A percentile compares a stretch with the other conserved stretches of the same genome.
These are phyloP conservation scores for Hermanozyma aechmeae DNA, from an alignment of 805 yeast species.

Conservation along the genomic window DNA sequence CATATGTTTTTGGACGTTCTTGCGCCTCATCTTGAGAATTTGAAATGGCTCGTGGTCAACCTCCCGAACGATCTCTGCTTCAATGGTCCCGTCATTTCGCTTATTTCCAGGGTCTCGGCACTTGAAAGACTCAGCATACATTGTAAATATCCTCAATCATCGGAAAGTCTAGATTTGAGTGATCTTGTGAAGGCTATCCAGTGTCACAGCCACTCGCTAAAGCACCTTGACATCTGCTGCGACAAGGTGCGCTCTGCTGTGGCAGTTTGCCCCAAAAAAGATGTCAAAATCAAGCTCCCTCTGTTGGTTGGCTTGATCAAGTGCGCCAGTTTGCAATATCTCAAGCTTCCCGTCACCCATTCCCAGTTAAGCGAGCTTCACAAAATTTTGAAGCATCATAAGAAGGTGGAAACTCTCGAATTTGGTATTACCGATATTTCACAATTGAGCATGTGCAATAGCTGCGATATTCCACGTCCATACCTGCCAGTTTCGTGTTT, in stretches of 20 bases:
- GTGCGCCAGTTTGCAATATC: slow-evolving; percentile 2
- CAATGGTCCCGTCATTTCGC: slow-evolving; percentile 3
- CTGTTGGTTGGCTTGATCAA: slow-evolving; percentile 4
- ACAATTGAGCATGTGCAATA: slow-evolving; percentile 3
- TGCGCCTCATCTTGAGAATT: slow-evolving; percentile 1
- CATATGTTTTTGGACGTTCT: slow-evolving; percentile 6
- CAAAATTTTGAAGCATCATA: neutral
- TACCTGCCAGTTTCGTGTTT: slow-evolving; percentile 6
- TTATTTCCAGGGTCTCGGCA: slow-evolving; percentile 2
- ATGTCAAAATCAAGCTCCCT: slow-evolving; percentile 2
- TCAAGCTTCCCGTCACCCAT: slow-evolving; percentile 6
- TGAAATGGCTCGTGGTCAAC: slow-evolving; percentile 6
- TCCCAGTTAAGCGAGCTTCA: slow-evolving; percentile 5
- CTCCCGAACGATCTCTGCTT: slow-evolving; percentile 7
- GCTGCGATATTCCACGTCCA: slow-evolving; percentile 3
- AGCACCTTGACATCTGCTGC: slow-evolving; percentile 7
- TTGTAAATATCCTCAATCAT: slow-evolving; percentile 3
- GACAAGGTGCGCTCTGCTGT: slow-evolving; percentile 4
- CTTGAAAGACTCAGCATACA: slow-evolving; percentile 5
- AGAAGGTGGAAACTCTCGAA: slow-evolving; percentile 3
- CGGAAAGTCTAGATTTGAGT: slow-evolving; percentile 3
- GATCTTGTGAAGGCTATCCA: slow-evolving; percentile 6
- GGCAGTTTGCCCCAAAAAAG: slow-evolving; percentile 4
- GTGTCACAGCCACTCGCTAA: slow-evolving; percentile 4
- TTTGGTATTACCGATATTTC: slow-evolving; percentile 7